Percentiles rank a stretch among this genome's conserved stretches.
Evolutionary conservation across 352 stramenopile species (phyloP).

Genomic region (Ophiocytium majus): DNA sequence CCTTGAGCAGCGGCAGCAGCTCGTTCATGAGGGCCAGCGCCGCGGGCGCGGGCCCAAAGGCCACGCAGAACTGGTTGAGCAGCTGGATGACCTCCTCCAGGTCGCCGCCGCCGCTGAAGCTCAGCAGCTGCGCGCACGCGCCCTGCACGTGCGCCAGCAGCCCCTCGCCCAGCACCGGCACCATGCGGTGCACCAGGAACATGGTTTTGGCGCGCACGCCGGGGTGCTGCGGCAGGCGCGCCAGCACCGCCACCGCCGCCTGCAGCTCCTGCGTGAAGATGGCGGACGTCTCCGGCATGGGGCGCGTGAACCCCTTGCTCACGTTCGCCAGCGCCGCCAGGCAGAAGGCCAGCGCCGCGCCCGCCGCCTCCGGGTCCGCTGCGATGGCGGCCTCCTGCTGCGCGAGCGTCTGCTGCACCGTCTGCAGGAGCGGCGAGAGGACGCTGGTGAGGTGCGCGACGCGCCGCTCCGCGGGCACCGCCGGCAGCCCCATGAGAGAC

Average conservation of each 20-base stretch:
- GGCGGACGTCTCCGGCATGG: conserved; percentile 34
- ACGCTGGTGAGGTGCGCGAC: conserved; percentile 45
- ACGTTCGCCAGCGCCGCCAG: conserved; percentile 50
- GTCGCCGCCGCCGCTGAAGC: conserved; percentile 35
- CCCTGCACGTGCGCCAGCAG: conserved; percentile 36
- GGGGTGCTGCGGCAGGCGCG: conserved; percentile 31
- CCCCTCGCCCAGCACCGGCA: conserved; percentile 33
- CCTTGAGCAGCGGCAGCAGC: conserved; percentile 35
- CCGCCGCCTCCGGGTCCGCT: conserved; percentile 22
- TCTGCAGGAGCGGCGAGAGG: conserved; percentile 31
- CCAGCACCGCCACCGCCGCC: conserved; percentile 40
- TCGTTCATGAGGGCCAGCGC: conserved; percentile 36
- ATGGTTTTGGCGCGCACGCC: conserved; percentile 51
- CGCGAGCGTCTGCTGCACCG: conserved; percentile 28
- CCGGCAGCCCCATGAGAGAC: conserved; percentile 40
- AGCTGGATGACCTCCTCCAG: conserved; percentile 47
- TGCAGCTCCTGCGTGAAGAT: conserved; percentile 44
- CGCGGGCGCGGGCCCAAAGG: conserved; percentile 44
- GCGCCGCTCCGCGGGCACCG: conserved; percentile 17
- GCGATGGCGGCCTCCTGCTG: conserved; percentile 3
- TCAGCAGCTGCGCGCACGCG: conserved; percentile 31
- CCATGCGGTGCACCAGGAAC: conserved; percentile 45
- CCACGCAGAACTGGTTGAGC: conserved; percentile 49
- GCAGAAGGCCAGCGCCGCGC: conserved; percentile 30
- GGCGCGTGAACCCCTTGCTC: conserved; percentile 52